These are phyloP conservation scores for Globisporangium heterothallicum DNA, from an alignment of 352 stramenopile species.

Conservation along the genomic window DNA sequence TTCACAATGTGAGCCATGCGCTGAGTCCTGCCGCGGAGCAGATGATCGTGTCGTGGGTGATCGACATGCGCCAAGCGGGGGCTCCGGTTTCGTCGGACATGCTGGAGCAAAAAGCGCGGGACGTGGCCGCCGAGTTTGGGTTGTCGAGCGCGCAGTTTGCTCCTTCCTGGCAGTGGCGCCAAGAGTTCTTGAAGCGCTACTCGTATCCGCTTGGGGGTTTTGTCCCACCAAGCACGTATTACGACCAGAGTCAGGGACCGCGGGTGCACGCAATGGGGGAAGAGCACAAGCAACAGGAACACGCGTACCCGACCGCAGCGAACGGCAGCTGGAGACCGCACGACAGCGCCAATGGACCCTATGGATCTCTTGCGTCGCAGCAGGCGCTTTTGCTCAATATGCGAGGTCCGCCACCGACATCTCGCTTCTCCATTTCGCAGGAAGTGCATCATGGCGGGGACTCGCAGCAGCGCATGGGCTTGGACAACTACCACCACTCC, in stretches of 20 bases:
- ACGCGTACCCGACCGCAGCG: conserved; percentile 1
- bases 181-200: conserved; percentile 17
- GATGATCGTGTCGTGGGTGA: conserved; percentile 13
- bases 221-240: background rate
- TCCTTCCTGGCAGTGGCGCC: conserved; percentile 14
- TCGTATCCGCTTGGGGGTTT: conserved; percentile 10
- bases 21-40: conserved; percentile 6
- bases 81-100: conserved; percentile 8
- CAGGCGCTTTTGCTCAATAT: conserved; percentile 13
- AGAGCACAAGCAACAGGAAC: conserved; percentile 10
- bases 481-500: conserved; percentile 5
- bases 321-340: conserved; percentile 1
- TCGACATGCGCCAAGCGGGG: conserved; percentile 9
- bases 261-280: conserved; percentile 1
- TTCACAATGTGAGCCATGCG: background rate
- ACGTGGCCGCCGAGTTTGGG: conserved; percentile 8
- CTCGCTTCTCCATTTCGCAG: conserved; percentile 13
- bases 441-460: conserved; percentile 1
- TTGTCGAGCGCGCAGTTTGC: conserved; percentile 6
- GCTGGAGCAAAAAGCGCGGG: conserved; percentile 13
- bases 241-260: conserved; percentile 2
- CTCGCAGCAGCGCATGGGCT: background rate
- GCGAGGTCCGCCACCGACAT: background rate
- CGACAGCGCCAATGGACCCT: conserved; percentile 4
- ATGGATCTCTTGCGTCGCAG: conserved; percentile 10